Percentiles rank a stretch among this genome's conserved stretches.
Conservation (phyloP, 768 basidiomycete genomes). For the Leccinum pellstonianum region DNA sequence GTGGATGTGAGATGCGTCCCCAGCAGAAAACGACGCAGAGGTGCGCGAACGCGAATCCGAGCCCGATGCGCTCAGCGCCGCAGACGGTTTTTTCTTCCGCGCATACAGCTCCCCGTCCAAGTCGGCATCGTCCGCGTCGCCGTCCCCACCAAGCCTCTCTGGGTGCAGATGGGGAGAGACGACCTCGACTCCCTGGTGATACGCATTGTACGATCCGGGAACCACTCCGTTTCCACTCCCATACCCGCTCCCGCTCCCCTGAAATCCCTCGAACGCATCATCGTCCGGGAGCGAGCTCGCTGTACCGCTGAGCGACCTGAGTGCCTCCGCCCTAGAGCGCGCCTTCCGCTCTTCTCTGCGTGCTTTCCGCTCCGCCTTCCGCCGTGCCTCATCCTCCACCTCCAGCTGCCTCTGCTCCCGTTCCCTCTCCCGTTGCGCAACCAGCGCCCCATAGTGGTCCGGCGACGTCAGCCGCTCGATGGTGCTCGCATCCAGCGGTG, state of each 20-base stretch:
- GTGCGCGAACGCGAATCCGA: constrained; percentile 66
- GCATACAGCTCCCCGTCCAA: constrained; percentile 58
- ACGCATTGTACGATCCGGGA: not conserved
- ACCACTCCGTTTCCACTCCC: constrained; percentile 17
- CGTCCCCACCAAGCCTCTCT: constrained; percentile 3
- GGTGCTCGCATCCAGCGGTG: constrained; percentile 55
- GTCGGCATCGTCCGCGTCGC: constrained; percentile 54
- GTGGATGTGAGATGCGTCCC: constrained; percentile 22
- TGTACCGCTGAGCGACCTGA: constrained; percentile 36
- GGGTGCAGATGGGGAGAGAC: constrained; percentile 8
- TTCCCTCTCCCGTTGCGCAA: constrained; percentile 30
- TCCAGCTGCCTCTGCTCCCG: constrained; percentile 24
- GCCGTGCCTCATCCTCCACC: constrained; percentile 41
- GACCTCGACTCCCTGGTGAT: not conserved
- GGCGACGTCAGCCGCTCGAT: constrained; percentile 53
- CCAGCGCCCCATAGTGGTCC: constrained; percentile 31
- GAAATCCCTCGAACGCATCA: constrained; percentile 63
- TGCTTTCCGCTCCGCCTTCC: constrained; percentile 49
- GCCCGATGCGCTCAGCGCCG: constrained; percentile 36
- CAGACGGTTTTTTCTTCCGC: constrained; percentile 33
- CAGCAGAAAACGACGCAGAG: constrained; percentile 45
- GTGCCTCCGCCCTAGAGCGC: constrained; percentile 34
- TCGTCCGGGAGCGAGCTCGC: constrained; percentile 14
- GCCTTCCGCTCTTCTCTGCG: constrained; percentile 47
- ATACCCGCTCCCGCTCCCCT: constrained; percentile 41